Conservation (phyloP, 2,329 filamentous ascomycete species). For the Talaromyces sp. region DNA sequence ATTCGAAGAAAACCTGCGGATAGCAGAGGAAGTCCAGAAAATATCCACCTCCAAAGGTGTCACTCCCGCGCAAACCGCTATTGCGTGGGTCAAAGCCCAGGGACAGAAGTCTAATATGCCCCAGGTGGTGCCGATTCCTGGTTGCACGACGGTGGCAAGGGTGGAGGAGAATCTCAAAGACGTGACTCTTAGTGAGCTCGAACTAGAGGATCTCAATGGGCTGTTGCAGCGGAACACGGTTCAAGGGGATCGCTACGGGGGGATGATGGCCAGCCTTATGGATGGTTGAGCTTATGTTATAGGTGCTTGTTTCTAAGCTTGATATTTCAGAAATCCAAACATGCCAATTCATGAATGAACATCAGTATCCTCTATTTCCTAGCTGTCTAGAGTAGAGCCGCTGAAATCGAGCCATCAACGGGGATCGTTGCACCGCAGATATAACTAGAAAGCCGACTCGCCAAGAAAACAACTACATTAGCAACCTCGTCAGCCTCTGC, state of each 20-base stretch:
- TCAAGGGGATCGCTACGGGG: conserved; percentile 3
- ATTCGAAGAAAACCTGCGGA: conserved; percentile 47
- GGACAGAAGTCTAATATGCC: neutral
- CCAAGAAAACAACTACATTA: conserved; percentile 21
- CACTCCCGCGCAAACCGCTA: conserved; percentile 44
- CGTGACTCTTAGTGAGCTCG: conserved; percentile 41
- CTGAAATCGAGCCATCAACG: conserved; percentile 12
- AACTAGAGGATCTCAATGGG: conserved; percentile 18
- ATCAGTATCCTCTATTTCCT: no score
- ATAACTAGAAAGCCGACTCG: conserved; percentile 16
- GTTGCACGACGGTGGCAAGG: conserved; percentile 32
- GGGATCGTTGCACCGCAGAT: conserved; percentile 15
- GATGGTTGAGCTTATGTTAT: conserved; percentile 2
- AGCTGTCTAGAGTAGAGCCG: no score
- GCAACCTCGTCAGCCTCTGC: conserved; percentile 20
- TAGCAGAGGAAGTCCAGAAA: conserved; percentile 43
- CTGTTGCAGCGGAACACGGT: conserved; percentile 3
- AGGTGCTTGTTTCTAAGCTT: neutral
- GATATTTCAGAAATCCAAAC: no score
- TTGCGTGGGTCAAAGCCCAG: conserved; percentile 17
- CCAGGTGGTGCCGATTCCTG: conserved; percentile 41
- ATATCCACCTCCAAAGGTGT: conserved; percentile 42
- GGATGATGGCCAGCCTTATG: conserved; percentile 1
- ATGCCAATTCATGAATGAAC: no score
- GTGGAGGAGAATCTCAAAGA: conserved; percentile 37